Evolutionary conservation across 345 rosid genomes (phyloP).

Genomic region (Eucalyptus viminalis): DNA sequence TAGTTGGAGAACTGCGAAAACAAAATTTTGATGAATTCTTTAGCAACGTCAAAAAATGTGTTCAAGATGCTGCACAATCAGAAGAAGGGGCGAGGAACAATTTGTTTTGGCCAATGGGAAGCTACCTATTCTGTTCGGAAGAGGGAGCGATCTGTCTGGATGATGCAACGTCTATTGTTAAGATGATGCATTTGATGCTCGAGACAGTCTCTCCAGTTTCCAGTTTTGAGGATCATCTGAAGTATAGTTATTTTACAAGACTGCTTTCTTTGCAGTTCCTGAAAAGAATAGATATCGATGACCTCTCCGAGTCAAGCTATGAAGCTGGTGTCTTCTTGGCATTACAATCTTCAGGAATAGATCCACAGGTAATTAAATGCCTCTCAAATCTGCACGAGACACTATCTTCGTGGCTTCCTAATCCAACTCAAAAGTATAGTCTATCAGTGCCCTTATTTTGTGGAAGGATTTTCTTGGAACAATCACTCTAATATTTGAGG

Average conservation of each 20-base stretch:
- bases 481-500: background rate
- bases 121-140: slow-evolving; percentile 53
- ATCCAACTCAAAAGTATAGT: background rate
- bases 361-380: slow-evolving; percentile 12
- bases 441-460: background rate
- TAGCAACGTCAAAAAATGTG: background rate
- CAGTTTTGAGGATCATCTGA: slow-evolving; percentile 45
- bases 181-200: slow-evolving; percentile 44
- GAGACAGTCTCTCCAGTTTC: slow-evolving; percentile 5
- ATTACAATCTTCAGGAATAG: slow-evolving; percentile 46
- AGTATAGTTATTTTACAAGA: slow-evolving; percentile 33
- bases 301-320: slow-evolving; percentile 37
- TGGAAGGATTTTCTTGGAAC: background rate
- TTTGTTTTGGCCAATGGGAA: slow-evolving; percentile 61
- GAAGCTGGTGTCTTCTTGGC: slow-evolving; percentile 54
- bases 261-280: slow-evolving; percentile 26
- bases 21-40: slow-evolving; percentile 2
- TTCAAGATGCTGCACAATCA: background rate
- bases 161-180: slow-evolving; percentile 29
- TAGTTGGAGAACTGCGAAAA: background rate
- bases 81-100: background rate
- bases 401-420: background rate
- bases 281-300: slow-evolving; percentile 11
- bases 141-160: slow-evolving; percentile 68
- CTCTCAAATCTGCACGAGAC: background rate